These are phyloP conservation scores for Barbarea vulgaris DNA, from an alignment of 345 rosid species.

Conservation along the genomic window DNA sequence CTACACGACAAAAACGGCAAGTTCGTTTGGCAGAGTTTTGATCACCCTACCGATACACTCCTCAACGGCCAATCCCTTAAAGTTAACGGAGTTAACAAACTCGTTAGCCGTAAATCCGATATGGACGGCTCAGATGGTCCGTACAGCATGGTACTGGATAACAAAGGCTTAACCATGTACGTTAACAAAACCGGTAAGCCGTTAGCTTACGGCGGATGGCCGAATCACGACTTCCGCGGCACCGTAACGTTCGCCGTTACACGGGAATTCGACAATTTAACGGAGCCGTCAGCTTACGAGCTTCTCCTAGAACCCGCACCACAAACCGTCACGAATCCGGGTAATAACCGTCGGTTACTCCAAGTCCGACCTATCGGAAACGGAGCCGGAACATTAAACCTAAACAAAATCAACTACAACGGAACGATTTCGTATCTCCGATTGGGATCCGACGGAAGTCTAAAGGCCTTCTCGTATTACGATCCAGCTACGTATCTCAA, in stretches of 20 bases:
- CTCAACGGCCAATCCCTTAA: constrained; percentile 53
- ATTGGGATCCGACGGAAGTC: constrained; percentile 58
- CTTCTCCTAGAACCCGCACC: constrained; percentile 41
- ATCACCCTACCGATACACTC: constrained; percentile 63
- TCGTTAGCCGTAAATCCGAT: constrained; percentile 59
- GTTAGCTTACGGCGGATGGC: constrained; percentile 36
- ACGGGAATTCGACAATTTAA: constrained; percentile 3
- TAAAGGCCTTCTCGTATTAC: constrained; percentile 49
- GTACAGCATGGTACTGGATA: constrained; percentile 58
- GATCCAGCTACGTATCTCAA: constrained; percentile 37
- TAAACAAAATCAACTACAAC: constrained; percentile 54
- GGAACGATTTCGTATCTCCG: constrained; percentile 50
- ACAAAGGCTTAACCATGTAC: constrained; percentile 45
- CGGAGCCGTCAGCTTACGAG: constrained; percentile 35
- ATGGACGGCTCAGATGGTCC: constrained; percentile 48
- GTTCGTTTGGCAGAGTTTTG: constrained; percentile 65
- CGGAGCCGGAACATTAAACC: constrained; percentile 1
- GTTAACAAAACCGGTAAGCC: constrained; percentile 45
- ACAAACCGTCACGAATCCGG: constrained; percentile 9
- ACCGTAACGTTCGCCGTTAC: constrained; percentile 34
- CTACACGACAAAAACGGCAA: constrained; percentile 50
- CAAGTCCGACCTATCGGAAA: constrained; percentile 34
- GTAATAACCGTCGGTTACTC: constrained; percentile 36
- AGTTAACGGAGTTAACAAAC: constrained; percentile 44
- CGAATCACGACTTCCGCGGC: constrained; percentile 32